A percentile compares a stretch with the other conserved stretches of the same genome.
Evolutionary conservation across 305 asterid genomes (phyloP).

Genomic region (Euphrasia arctica): DNA sequence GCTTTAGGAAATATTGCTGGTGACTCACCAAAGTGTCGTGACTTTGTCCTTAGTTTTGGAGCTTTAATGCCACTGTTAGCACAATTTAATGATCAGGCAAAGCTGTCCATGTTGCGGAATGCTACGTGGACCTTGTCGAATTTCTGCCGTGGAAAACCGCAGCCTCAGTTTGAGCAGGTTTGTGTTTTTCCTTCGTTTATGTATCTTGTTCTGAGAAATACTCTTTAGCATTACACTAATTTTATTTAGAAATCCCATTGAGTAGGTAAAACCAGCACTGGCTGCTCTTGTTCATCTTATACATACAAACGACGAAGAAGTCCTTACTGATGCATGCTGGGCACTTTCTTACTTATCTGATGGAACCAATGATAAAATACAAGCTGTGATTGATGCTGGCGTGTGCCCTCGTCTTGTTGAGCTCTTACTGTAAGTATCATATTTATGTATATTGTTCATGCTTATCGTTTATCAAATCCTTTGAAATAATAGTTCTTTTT

Average conservation of each 20-base stretch:
- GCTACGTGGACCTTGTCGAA: conserved; percentile 61
- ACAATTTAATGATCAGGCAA: conserved; percentile 50
- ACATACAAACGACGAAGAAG: conserved; percentile 51
- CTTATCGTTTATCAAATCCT: not conserved
- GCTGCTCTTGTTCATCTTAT: conserved; percentile 51
- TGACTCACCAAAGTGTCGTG: conserved; percentile 57
- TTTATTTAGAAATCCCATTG: conserved; percentile 18
- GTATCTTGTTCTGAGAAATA: not conserved
- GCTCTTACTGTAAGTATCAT: conserved; percentile 45
- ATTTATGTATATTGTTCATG: conserved; percentile 6
- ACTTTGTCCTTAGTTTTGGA: conserved; percentile 52
- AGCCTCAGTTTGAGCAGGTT: conserved; percentile 54
- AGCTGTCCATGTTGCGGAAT: conserved; percentile 52
- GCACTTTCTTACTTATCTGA: conserved; percentile 55
- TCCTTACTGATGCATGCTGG: conserved; percentile 62
- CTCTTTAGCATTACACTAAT: not conserved
- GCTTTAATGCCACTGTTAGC: conserved; percentile 51
- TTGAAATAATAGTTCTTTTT: not conserved
- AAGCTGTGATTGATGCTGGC: conserved; percentile 52
- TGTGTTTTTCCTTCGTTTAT: conserved; percentile 1
- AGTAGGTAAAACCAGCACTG: conserved; percentile 51
- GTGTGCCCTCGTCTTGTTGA: conserved; percentile 56
- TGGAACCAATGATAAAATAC: conserved; percentile 54
- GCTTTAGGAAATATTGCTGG: conserved; percentile 58
- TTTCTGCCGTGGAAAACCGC: conserved; percentile 59